Evolutionary conservation across 129 eudicot genomes (phyloP), one percentile per base, ranked within the genome.

Genomic region (Helichrysum umbraculigerum): DNA sequence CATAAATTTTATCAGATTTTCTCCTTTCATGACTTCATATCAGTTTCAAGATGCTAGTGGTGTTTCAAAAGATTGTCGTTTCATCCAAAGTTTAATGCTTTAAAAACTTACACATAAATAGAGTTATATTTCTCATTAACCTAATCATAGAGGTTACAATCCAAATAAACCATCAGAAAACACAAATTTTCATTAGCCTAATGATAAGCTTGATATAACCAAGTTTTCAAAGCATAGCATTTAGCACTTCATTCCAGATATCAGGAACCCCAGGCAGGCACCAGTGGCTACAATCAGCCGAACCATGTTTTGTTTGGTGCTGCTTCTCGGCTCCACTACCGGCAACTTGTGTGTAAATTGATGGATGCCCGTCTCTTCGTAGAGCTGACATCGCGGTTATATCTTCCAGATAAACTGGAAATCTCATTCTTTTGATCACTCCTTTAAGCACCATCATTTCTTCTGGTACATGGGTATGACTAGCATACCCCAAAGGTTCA

Each of bases 201-300:
- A 73, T 9, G 28, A 73, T 9, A 8, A 17, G 0, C 75, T 22
- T 66, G 17, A 50, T 51, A 28, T 76, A 57, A 69, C 32, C 41
- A 28, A 39, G 68, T 3, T 58, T 42, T 68, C 72, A 86, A 58
- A 91, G 92, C 87, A 89, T 71, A 50, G 85, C 91, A 81, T 68
- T 82, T 68, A 92, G 52, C 74, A 92, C 75, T 71, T 92, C 96
- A 50, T 92, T 92, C 96, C 98, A 92, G 7, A 86, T 80, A 78
- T 92, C 98, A 20, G 98, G 98, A 10, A 92, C 98, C 8, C 98
- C 98, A 72, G 98, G 98, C 32, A 92, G 70, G 72, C 98, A 92
- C 98, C 98, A 92, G 8, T 92, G 98, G 81, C 98, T 92, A 75
- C 98, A 92, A 73, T 92, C 98, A 74, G 79, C 79, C 25, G 91